These are phyloP conservation scores for Morella rubra DNA, from an alignment of 306 rosid species.

Conservation along the genomic window DNA sequence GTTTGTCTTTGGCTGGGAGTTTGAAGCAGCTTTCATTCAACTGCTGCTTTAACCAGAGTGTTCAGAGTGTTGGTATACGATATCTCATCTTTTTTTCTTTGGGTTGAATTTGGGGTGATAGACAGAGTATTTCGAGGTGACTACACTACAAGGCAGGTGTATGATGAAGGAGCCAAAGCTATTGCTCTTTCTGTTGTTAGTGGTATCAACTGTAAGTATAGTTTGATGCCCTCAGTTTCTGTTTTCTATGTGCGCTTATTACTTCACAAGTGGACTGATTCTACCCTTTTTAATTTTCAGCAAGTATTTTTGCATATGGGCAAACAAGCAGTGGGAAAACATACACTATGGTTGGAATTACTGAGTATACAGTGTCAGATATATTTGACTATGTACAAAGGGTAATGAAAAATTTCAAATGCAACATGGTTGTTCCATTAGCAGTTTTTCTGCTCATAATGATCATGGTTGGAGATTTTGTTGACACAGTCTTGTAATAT, in stretches of 20 bases:
- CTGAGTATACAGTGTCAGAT: conserved; percentile 84
- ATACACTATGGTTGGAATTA: conserved; percentile 95
- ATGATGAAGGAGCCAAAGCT: conserved; percentile 86
- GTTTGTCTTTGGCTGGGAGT: background rate
- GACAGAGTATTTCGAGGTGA: conserved; percentile 91
- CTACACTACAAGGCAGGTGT: conserved; percentile 79
- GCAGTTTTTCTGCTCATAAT: background rate
- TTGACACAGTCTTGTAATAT: conserved; percentile 25
- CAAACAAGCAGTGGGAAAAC: conserved; percentile 99
- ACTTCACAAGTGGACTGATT: conserved; percentile 8
- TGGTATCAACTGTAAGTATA: conserved; percentile 90
- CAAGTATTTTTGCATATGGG: conserved; percentile 95
- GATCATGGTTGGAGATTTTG: conserved; percentile 21
- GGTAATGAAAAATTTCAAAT: conserved; percentile 48
- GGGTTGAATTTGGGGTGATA: conserved; percentile 38
- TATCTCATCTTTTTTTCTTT: background rate
- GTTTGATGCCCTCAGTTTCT: background rate
- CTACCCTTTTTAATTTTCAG: conserved; percentile 49
- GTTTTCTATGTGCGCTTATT: conserved; percentile 32
- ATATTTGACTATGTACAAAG: conserved; percentile 77
- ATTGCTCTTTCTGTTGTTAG: conserved; percentile 89
- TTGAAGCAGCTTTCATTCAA: background rate
- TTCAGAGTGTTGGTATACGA: background rate
- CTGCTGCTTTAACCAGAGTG: background rate
- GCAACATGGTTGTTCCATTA: conserved; percentile 13